phyloP scores from a whole-genome alignment of 2,329 filamentous ascomycete species.

The Orbilia ellipsospora region DNA sequence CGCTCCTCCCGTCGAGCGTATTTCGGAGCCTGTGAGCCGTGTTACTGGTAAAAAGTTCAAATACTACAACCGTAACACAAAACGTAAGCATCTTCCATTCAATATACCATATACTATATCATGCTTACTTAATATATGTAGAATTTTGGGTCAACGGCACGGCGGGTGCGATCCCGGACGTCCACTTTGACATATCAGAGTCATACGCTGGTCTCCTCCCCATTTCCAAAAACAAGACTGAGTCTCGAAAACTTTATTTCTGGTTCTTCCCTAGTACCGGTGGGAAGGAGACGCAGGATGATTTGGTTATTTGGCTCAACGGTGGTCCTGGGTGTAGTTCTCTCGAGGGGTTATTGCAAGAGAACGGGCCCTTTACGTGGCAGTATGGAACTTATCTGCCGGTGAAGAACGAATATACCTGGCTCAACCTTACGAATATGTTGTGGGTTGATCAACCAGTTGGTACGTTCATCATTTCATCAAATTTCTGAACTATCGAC shows the following conservation, averaged over 20 bases:
- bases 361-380: conserved; percentile 80
- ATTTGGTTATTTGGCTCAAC: conserved; percentile 73
- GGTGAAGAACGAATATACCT: conserved; percentile 75
- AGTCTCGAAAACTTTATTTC: conserved; percentile 70
- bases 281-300: conserved; percentile 67
- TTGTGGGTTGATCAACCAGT: conserved; percentile 79
- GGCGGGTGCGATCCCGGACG: conserved; percentile 70
- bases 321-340: conserved; percentile 70
- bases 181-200: conserved; percentile 75
- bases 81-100: conserved; percentile 55
- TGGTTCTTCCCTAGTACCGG: conserved; percentile 73
- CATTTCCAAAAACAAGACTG: conserved; percentile 67
- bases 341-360: conserved; percentile 76
- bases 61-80: conserved; percentile 58
- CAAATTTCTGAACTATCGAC: neutral
- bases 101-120: neutral
- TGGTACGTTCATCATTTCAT: conserved; percentile 59
- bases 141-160: conserved; percentile 74
- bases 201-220: conserved; percentile 73
- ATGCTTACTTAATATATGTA: conserved; percentile 58
- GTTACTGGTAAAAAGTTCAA: conserved; percentile 31
- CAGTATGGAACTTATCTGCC: conserved; percentile 75
- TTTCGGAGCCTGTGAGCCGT: neutral
- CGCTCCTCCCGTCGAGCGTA: conserved; percentile 6
- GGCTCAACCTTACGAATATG: conserved; percentile 80